phyloP scores from a whole-genome alignment of 2,329 filamentous ascomycete species.

The Hymenoscyphus occultus region DNA sequence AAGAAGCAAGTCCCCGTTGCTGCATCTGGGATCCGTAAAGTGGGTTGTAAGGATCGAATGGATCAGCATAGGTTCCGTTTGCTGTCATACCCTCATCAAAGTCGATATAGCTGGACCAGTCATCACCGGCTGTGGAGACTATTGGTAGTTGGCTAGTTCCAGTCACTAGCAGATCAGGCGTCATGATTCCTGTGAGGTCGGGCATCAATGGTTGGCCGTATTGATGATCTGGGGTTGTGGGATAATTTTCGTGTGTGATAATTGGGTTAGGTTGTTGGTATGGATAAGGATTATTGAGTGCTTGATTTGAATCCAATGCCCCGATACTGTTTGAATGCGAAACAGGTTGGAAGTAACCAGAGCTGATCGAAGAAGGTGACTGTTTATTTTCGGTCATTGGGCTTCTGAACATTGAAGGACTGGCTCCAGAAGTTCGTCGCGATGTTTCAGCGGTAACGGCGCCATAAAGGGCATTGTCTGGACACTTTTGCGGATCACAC shows the following conservation, averaged over 20 bases:
- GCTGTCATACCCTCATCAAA: background rate
- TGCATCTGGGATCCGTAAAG: background rate
- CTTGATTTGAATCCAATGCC: background rate
- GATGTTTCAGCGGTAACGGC: background rate
- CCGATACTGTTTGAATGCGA: background rate
- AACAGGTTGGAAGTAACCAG: background rate
- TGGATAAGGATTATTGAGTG: background rate
- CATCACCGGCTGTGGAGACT: background rate
- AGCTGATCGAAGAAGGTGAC: background rate
- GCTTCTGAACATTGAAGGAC: background rate
- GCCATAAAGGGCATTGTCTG: background rate
- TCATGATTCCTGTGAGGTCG: background rate
- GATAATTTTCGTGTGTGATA: background rate
- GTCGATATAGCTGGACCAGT: background rate
- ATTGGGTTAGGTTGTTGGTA: background rate
- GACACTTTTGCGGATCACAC: background rate
- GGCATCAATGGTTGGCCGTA: background rate
- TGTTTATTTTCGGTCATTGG: background rate
- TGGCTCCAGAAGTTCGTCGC: background rate
- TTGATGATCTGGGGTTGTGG: background rate
- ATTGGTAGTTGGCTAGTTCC: background rate
- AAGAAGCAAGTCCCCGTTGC: background rate
- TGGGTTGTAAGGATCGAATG: background rate
- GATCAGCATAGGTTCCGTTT: background rate
- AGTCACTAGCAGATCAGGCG: background rate